Conservation (phyloP, 139 green algal species). For the Nannochloris sp. region DNA sequence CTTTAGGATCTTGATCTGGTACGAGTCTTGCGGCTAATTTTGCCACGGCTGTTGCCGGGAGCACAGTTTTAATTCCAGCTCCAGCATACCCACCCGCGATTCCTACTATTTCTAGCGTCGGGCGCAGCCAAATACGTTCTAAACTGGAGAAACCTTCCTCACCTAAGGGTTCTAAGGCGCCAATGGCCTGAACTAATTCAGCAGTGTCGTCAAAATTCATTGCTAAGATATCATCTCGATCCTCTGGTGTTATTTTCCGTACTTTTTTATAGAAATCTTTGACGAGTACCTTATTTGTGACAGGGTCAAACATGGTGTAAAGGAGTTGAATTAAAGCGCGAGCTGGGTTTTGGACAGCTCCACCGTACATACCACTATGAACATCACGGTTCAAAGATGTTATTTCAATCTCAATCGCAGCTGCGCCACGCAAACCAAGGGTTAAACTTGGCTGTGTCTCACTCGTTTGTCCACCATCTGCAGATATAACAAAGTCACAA, state of each 20-base stretch:
- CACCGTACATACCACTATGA: slow-evolving; percentile 54
- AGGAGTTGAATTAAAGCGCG: slow-evolving; percentile 50
- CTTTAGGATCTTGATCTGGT: slow-evolving; percentile 25
- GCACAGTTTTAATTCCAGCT: slow-evolving; percentile 64
- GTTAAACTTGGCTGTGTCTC: slow-evolving; percentile 25
- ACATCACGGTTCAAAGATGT: slow-evolving; percentile 44
- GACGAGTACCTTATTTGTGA: slow-evolving; percentile 28
- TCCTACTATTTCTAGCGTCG: slow-evolving; percentile 63
- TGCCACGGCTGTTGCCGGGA: slow-evolving; percentile 39
- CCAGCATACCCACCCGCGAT: slow-evolving; percentile 31
- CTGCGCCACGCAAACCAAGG: slow-evolving; percentile 40
- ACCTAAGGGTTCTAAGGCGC: slow-evolving; percentile 31
- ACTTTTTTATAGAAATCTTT: slow-evolving; percentile 64
- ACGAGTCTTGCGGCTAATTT: slow-evolving; percentile 61
- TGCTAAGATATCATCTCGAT: slow-evolving; percentile 40
- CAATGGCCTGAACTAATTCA: slow-evolving; percentile 36
- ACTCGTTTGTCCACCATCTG: slow-evolving; percentile 49
- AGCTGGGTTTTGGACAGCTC: slow-evolving; percentile 51
- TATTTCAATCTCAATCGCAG: slow-evolving; percentile 42
- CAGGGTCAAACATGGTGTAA: slow-evolving; percentile 31
- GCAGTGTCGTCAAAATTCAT: slow-evolving; percentile 39
- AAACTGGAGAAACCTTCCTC: slow-evolving; percentile 52
- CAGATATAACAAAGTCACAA: slow-evolving; percentile 43
- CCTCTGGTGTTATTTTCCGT: slow-evolving; percentile 19
- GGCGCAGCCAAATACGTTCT: slow-evolving; percentile 48